phyloP scores from a whole-genome alignment of 371 early-diverging fungal genomes.

The Mortierella polycephala region DNA sequence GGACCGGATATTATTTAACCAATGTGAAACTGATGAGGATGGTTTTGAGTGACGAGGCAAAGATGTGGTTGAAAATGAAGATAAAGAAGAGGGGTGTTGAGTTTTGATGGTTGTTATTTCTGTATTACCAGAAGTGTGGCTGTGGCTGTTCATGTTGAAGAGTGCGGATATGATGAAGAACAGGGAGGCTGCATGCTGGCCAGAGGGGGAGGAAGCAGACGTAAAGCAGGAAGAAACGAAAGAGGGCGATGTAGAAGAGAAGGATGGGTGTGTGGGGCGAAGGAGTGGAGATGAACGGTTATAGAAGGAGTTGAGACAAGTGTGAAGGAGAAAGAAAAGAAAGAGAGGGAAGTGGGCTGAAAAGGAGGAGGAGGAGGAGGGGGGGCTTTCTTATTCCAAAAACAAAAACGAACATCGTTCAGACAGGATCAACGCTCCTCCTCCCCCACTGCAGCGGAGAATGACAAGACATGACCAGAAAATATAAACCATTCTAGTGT shows the following conservation, averaged over 20 bases:
- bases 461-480: too few species aligned
- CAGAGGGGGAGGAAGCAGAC: background rate
- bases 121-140: background rate
- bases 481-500: too few species aligned
- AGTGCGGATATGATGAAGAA: background rate
- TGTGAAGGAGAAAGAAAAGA: background rate
- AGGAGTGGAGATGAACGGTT: background rate
- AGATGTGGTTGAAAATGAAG: background rate
- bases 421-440: too few species aligned
- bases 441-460: too few species aligned
- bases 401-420: background rate
- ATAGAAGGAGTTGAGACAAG: background rate
- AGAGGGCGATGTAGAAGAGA: background rate
- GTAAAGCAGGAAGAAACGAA: background rate
- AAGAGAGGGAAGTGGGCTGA: background rate
- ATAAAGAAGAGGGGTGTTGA: background rate
- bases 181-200: constrained; percentile 10
- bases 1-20: background rate
- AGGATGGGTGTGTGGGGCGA: background rate
- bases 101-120: background rate
- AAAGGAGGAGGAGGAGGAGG: background rate
- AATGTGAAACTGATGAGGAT: background rate
- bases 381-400: background rate
- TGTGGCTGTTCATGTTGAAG: constrained; percentile 1
- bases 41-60: background rate